A percentile compares a stretch with the other conserved stretches of the same genome.
Conservation (phyloP, 2,329 filamentous ascomycete species). For the Paracorniculantispora psalliotae region DNA sequence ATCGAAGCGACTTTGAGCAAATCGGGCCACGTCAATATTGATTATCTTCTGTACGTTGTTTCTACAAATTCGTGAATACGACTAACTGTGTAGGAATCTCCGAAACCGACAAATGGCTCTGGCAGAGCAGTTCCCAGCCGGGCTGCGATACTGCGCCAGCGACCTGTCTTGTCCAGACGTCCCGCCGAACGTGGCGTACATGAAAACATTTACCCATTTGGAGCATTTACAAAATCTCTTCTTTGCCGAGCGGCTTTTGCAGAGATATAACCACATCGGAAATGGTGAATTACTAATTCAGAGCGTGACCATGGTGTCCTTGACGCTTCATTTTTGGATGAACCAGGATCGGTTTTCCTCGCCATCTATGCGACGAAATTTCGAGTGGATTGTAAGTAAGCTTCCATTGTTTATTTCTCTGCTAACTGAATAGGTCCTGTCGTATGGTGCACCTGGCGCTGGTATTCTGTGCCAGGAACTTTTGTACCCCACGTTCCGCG, state of each 20-base stretch:
- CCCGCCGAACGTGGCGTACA: constrained; percentile 32
- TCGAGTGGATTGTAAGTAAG: constrained; percentile 46
- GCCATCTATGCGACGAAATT: constrained; percentile 33
- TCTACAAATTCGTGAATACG: not conserved
- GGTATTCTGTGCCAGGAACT: constrained; percentile 48
- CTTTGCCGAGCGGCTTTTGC: constrained; percentile 51
- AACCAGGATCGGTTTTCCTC: constrained; percentile 40
- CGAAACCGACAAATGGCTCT: not conserved
- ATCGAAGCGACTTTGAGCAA: constrained; percentile 49
- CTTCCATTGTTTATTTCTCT: too few species aligned
- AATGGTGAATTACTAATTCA: constrained; percentile 37
- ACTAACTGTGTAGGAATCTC: not conserved
- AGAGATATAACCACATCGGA: constrained; percentile 36
- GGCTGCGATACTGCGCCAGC: constrained; percentile 34
- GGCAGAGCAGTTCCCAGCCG: constrained; percentile 26
- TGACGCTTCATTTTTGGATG: constrained; percentile 44
- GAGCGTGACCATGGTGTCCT: constrained; percentile 43
- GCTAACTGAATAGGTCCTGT: constrained; percentile 36
- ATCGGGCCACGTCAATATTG: constrained; percentile 12
- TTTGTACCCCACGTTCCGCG: constrained; percentile 31
- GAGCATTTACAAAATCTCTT: constrained; percentile 54
- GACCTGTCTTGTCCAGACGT: constrained; percentile 31
- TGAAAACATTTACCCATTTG: constrained; percentile 42
- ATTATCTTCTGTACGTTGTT: constrained; percentile 20
- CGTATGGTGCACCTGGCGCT: constrained; percentile 43